Evolutionary conservation across 495 filamentous ascomycete species (phyloP), one percentile per base, ranked within the genome.

Genomic region (Aspergillus hancockii): DNA sequence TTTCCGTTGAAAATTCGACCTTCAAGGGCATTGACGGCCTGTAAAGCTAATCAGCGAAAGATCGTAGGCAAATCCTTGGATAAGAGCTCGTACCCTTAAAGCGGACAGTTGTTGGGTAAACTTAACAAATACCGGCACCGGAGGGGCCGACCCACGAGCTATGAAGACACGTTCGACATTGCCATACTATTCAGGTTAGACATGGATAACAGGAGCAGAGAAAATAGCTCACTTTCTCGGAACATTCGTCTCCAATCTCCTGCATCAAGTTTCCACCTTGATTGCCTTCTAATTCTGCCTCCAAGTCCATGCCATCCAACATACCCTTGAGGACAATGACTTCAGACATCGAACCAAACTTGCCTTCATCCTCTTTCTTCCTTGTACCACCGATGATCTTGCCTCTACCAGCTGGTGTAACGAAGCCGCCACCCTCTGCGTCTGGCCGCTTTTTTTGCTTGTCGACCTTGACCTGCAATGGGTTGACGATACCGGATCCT

Each of bases 241-340:
- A 84, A 72, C 93, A 97, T 71, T 94, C 91, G 58, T 96, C 90
- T 19, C 94, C 94, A 69, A 98, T 96, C 74, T 97, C 92, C 73
- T 97, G 92, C 64, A 91, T 83, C 62, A 98, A 69, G 0, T 88
- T 88, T 4, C 59, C 59, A 58, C 85, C 83, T 21, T 72, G 67
- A 30, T 81, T 74, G 7, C 69, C 67, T 31, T 75, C 74, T 62
- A 89, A 69, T 74, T 97, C 95, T 1, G 73, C 76, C 52, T 84
- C 80, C 32, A 93, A 75, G 62, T 88, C 81, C 80, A 96, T 86
- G 4, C 88, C 90, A 57, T 93, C 86, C 3, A 96, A 75, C 91
- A 97, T 97, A 8, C 87, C 85, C 18, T 75, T 76, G 22, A 96
- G 71, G 50, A 93, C 83, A 22, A 98, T 84, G 8, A 97, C 92